phyloP scores from a whole-genome alignment of 208 protist genomes.

The Leishmania aethiopica region DNA sequence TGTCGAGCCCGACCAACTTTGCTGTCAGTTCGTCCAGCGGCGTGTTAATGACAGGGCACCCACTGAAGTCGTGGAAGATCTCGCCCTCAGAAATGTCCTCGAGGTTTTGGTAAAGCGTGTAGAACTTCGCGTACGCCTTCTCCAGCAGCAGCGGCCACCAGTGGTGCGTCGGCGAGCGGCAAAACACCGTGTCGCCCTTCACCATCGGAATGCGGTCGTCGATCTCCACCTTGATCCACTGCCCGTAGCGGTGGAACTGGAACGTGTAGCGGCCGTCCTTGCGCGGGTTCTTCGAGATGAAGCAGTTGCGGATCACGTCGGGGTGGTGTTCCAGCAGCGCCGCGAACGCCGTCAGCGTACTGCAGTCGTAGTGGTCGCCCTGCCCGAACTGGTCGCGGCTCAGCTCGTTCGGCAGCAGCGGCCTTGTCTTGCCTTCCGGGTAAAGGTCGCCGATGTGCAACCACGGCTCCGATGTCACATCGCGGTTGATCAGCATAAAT shows the following conservation, averaged over 20 bases:
- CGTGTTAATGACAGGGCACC: slow-evolving; percentile 48
- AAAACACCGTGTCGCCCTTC: slow-evolving; percentile 63
- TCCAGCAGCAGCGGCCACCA: slow-evolving; percentile 78
- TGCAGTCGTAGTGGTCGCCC: no score
- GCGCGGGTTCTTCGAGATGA: slow-evolving; percentile 50
- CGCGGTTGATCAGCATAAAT: slow-evolving; percentile 54
- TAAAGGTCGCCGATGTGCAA: slow-evolving; percentile 65
- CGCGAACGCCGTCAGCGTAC: no score
- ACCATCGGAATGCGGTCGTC: slow-evolving; percentile 64
- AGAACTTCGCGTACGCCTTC: slow-evolving; percentile 87
- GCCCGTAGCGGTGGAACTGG: slow-evolving; percentile 13
- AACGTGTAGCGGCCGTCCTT: slow-evolving; percentile 26
- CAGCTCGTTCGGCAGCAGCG: slow-evolving; percentile 50
- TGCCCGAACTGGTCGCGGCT: slow-evolving; percentile 68
- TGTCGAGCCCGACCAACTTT: slow-evolving; percentile 29
- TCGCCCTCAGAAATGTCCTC: no score
- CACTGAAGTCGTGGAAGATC: slow-evolving; percentile 74
- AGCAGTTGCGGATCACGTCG: slow-evolving; percentile 59
- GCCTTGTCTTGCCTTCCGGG: slow-evolving; percentile 62
- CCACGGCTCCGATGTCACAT: slow-evolving; percentile 53
- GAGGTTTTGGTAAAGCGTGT: no score
- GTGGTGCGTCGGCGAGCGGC: slow-evolving; percentile 65
- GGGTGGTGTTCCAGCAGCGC: slow-evolving; percentile 50
- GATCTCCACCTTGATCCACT: slow-evolving; percentile 52
- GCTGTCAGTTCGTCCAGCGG: slow-evolving; percentile 30